Conservation (phyloP, 352 stramenopile genomes). For the Pythium volutum region DNA sequence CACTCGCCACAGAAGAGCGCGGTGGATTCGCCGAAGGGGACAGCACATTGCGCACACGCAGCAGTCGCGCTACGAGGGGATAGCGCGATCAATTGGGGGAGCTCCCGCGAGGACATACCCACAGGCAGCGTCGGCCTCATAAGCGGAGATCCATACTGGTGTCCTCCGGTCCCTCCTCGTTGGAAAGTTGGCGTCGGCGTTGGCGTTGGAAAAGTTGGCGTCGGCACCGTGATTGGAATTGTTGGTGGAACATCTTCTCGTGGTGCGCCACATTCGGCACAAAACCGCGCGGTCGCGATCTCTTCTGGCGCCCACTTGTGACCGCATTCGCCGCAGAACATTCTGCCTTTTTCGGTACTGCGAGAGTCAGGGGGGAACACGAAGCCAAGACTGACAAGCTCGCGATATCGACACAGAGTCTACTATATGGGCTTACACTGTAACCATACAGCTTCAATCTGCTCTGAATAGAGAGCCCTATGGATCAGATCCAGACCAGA, state of each 20-base stretch:
- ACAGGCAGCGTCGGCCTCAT: slow-evolving; percentile 21
- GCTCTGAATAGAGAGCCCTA: slow-evolving; percentile 12
- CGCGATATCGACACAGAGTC: background rate
- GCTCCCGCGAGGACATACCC: slow-evolving; percentile 4
- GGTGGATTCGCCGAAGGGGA: slow-evolving; percentile 48
- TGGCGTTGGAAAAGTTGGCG: slow-evolving; percentile 18
- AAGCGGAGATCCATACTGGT: slow-evolving; percentile 22
- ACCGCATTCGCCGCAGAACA: slow-evolving; percentile 85
- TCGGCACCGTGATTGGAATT: background rate
- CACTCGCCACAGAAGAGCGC: slow-evolving; percentile 77
- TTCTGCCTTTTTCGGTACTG: slow-evolving; percentile 19
- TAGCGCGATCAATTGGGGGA: slow-evolving; percentile 6
- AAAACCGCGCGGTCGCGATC: slow-evolving; percentile 78
- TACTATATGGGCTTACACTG: slow-evolving; percentile 13
- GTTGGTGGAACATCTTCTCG: slow-evolving; percentile 49
- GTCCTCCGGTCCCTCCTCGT: background rate
- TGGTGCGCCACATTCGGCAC: slow-evolving; percentile 72
- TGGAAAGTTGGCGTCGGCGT: slow-evolving; percentile 21
- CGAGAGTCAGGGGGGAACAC: background rate
- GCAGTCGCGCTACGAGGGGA: slow-evolving; percentile 8
- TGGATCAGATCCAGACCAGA: slow-evolving; percentile 3
- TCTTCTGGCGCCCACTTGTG: slow-evolving; percentile 78
- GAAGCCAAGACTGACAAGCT: slow-evolving; percentile 1
- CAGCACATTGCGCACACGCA: slow-evolving; percentile 46
- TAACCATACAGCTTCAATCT: slow-evolving; percentile 20